These are phyloP conservation scores for Thymus quinquecostatus DNA, from an alignment of 257 asterid genomes.

Conservation along the genomic window DNA sequence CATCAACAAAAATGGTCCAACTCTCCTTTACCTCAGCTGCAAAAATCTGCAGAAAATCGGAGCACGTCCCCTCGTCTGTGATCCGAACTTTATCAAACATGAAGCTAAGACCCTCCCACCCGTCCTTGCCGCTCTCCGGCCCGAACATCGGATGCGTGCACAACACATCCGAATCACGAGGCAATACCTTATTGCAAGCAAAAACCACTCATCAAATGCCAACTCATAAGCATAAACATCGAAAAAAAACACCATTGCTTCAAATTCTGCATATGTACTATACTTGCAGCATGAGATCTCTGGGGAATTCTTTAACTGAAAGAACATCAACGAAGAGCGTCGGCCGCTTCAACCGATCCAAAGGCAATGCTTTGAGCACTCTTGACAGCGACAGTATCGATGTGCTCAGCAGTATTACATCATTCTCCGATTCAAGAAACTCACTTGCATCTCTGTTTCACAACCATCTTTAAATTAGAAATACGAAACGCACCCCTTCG, in stretches of 20 bases:
- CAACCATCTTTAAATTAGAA: neutral
- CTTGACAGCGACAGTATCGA: constrained; percentile 71
- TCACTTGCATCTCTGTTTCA: constrained; percentile 56
- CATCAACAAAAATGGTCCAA: too few species aligned
- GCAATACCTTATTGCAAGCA: constrained; percentile 55
- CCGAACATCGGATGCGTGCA: constrained; percentile 99
- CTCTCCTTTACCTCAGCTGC: constrained; percentile 57
- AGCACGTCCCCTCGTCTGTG: constrained; percentile 58
- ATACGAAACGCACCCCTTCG: too few species aligned
- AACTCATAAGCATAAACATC: too few species aligned
- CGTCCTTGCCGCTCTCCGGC: constrained; percentile 83
- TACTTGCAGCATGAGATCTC: constrained; percentile 72
- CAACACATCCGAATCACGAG: constrained; percentile 72
- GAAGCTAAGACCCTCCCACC: constrained; percentile 72
- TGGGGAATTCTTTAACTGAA: constrained; percentile 82
- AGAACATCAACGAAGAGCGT: constrained; percentile 83
- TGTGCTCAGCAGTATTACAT: constrained; percentile 70
- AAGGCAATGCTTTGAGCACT: constrained; percentile 64
- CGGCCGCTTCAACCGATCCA: constrained; percentile 49
- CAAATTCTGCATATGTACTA: neutral
- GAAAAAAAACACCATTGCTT: too few species aligned
- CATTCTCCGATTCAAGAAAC: constrained; percentile 67
- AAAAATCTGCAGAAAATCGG: constrained; percentile 67
- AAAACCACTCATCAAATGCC: neutral
- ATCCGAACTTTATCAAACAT: constrained; percentile 76